A percentile compares a stretch with the other conserved stretches of the same genome.
These are phyloP conservation scores for Apiotrichum porosum DNA, from an alignment of 1,284 basidiomycete genomes.

Conservation along the genomic window DNA sequence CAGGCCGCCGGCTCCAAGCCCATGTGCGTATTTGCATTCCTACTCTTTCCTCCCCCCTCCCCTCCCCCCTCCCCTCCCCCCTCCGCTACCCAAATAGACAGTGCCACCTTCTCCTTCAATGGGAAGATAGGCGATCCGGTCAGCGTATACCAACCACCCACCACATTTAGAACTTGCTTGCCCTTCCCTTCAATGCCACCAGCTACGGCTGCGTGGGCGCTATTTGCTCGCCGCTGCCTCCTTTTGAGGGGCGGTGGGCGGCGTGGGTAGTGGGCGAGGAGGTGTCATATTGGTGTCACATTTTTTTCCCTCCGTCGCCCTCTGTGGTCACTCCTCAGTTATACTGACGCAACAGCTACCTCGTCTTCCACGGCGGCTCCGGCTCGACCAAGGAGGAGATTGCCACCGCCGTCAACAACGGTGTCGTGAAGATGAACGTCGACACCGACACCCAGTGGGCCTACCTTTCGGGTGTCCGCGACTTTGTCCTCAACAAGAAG, in stretches of 20 bases:
- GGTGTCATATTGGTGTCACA: constrained; percentile 47
- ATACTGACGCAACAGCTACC: constrained; percentile 65
- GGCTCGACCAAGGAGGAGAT: constrained; percentile 98
- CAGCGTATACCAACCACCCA: constrained; percentile 37
- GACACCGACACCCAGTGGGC: constrained; percentile 69
- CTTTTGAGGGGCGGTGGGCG: constrained; percentile 28
- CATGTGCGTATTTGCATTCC: constrained; percentile 58
- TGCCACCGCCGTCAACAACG: constrained; percentile 80
- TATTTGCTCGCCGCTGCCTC: constrained; percentile 22
- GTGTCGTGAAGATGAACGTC: constrained; percentile 97
- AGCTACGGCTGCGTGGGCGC: constrained; percentile 16
- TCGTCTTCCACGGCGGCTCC: constrained; percentile 99
- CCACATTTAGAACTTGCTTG: constrained; percentile 46
- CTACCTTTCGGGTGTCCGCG: constrained; percentile 83
- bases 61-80: neutral
- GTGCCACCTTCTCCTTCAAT: constrained; percentile 41
- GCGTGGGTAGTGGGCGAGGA: constrained; percentile 41
- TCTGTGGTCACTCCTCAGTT: constrained; percentile 2
- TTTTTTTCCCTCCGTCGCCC: constrained; percentile 3
- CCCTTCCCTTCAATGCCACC: constrained; percentile 33
- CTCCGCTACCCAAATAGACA: constrained; percentile 46
- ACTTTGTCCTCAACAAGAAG: constrained; percentile 77
- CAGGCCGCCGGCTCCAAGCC: constrained; percentile 56
- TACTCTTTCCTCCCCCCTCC: neutral
- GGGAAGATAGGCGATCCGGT: constrained; percentile 43